Conservation (phyloP, 202 grass and related monocot species). For the Hordeum pubiflorum region DNA sequence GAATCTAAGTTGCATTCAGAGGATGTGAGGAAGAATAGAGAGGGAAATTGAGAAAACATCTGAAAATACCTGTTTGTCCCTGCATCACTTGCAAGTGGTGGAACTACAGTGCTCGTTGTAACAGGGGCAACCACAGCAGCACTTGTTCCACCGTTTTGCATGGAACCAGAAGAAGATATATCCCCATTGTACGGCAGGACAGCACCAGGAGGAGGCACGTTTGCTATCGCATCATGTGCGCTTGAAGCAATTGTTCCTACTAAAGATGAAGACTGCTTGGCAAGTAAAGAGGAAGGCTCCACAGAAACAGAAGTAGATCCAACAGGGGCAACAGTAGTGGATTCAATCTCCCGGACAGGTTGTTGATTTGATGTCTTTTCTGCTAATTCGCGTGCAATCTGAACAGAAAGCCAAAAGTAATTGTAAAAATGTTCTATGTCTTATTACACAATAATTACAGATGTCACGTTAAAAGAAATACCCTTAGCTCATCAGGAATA, state of each 20-base stretch:
- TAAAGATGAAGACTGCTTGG: conserved; percentile 32
- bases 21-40: not conserved
- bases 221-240: conserved; percentile 14
- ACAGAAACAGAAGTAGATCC: conserved; percentile 29
- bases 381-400: conserved; percentile 84
- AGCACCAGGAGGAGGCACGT: conserved; percentile 22
- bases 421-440: not conserved
- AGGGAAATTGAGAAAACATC: not conserved
- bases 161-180: conserved; percentile 18
- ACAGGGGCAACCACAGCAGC: conserved; percentile 13
- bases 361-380: conserved; percentile 50
- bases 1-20: not conserved
- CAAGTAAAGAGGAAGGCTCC: conserved; percentile 32
- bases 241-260: conserved; percentile 36
- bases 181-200: conserved; percentile 18
- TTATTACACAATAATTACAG: conserved; percentile 12
- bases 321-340: conserved; percentile 27
- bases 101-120: conserved; percentile 24
- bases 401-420: conserved; percentile 19
- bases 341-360: conserved; percentile 27
- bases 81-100: conserved; percentile 29
- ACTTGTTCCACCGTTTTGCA: conserved; percentile 41
- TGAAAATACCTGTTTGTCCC: conserved; percentile 23
- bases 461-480: conserved; percentile 24
- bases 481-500: conserved; percentile 97